Base-by-base conservation (phyloP, 495 filamentous ascomycete genomes). In the Articulospora tetracladia region DNA sequence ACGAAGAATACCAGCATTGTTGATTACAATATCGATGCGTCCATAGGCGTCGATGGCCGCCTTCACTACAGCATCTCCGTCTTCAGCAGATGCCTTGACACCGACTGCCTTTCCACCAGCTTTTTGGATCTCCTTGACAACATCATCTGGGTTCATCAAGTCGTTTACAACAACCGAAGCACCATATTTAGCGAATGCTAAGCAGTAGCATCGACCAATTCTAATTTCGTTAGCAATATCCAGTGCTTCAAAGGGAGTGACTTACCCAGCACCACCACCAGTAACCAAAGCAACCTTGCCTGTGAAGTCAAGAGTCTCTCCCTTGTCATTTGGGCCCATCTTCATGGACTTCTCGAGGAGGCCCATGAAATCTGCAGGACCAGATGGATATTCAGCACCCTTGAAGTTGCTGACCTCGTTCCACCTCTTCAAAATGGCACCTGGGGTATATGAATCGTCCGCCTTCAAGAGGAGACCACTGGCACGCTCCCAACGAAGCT, bases 1-100 rank as follows among this genome's bases (percentile, higher is more conserved):
- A 55, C 94, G 85, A 32, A 98, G 84, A 68, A 98, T 98, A 70
- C 94, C 94, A 48, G 94, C 94, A 69, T 98, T 98, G 83, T 98
- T 98, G 73, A 98, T 80, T 63, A 98, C 74, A 56, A 98, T 88
- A 70, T 98, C 94, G 66, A 98, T 83, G 55, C 95, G 90, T 65
- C 94, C 94, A 66, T 90, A 98, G 36, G 90, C 85, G 70, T 98
- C 94, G 65, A 98, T 96, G 58, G 92, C 92, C 58, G 79, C 84
- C 80, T 97, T 94, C 66, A 98, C 86, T 48, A 98, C 92, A 26
- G 83, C 86, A 47, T 97, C 93, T 54, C 94, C 94, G 60, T 98
- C 92, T 74, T 97, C 93, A 64, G 91, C 93, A 44, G 87, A 93
- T 58, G 90, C 91, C 81, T 97, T 98, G 74, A 91, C 91, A 60